Percentiles rank a stretch among this genome's conserved stretches.
These are phyloP conservation scores for Geotrichum europaeum DNA, from an alignment of 1,139 yeast species.

Conservation along the genomic window DNA sequence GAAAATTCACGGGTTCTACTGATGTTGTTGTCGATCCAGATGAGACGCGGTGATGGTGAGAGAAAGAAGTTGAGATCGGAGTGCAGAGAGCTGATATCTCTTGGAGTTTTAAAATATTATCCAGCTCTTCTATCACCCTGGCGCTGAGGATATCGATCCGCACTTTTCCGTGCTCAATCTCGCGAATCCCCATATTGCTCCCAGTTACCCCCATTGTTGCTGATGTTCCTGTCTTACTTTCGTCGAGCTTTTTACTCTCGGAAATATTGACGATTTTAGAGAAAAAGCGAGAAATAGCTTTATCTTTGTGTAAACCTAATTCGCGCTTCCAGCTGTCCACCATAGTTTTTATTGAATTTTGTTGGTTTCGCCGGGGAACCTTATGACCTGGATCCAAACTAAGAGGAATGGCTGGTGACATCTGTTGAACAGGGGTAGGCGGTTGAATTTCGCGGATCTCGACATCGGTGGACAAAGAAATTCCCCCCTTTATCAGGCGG, in stretches of 20 bases:
- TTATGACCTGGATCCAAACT: background rate
- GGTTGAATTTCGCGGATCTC: constrained; percentile 27
- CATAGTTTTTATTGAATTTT: constrained; percentile 8
- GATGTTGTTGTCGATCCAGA: background rate
- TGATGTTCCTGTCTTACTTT: background rate
- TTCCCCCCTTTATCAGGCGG: constrained; percentile 30
- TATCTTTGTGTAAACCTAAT: constrained; percentile 11
- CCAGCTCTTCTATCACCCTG: constrained; percentile 68
- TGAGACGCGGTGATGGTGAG: background rate
- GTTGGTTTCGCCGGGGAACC: background rate
- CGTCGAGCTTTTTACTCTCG: background rate
- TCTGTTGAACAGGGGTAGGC: constrained; percentile 17
- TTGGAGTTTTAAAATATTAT: constrained; percentile 26
- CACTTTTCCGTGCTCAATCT: constrained; percentile 32
- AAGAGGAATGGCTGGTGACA: constrained; percentile 2
- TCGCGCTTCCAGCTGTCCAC: constrained; percentile 17
- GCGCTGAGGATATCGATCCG: constrained; percentile 74
- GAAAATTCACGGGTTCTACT: background rate
- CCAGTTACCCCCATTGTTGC: background rate
- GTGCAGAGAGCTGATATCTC: background rate
- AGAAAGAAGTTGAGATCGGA: background rate
- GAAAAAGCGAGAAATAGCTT: constrained; percentile 11
- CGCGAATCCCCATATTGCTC: background rate
- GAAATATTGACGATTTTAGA: constrained; percentile 10
- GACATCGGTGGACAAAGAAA: constrained; percentile 29